A percentile compares a stretch with the other conserved stretches of the same genome.
Conservation (phyloP, 2,329 filamentous ascomycete species). For the Triangularia verruculosa region DNA sequence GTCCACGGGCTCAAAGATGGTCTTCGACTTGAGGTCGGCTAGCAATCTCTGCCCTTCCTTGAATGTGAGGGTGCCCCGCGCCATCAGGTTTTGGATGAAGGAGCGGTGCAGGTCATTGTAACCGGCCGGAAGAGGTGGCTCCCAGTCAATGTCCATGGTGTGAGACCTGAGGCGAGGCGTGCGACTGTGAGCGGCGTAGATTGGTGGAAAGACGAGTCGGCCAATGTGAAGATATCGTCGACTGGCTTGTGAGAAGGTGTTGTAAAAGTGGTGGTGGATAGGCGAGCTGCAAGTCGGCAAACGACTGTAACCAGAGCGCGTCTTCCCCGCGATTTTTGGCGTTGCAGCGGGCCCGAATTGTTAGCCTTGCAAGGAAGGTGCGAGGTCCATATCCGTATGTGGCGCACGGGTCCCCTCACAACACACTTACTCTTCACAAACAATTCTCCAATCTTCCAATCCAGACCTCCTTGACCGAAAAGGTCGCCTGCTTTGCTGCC, state of each 20-base stretch:
- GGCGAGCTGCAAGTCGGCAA: background rate
- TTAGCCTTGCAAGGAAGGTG: background rate
- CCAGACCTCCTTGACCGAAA: background rate
- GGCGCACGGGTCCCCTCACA: background rate
- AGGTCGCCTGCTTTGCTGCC: background rate
- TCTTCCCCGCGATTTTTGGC: slow-evolving; percentile 13
- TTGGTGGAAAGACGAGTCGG: background rate
- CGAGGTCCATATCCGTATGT: background rate
- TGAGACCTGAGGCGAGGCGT: background rate
- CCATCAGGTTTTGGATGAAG: slow-evolving; percentile 85
- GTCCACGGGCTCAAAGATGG: slow-evolving; percentile 39
- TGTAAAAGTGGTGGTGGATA: background rate
- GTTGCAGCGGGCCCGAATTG: slow-evolving; percentile 9
- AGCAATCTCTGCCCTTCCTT: slow-evolving; percentile 70
- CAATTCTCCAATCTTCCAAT: background rate
- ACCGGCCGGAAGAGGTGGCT: slow-evolving; percentile 33
- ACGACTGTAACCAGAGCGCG: background rate
- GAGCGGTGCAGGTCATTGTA: slow-evolving; percentile 71
- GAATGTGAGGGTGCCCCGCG: slow-evolving; percentile 73
- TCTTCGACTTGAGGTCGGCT: slow-evolving; percentile 67
- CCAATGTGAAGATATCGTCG: background rate
- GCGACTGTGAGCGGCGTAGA: background rate
- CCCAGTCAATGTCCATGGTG: slow-evolving; percentile 30
- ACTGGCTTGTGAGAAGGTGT: background rate
- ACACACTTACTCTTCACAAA: background rate